A percentile compares a stretch with the other conserved stretches of the same genome.
These are phyloP conservation scores for Cladophialophora bantiana DNA, from an alignment of 2,329 filamentous ascomycete genomes.

Conservation along the genomic window DNA sequence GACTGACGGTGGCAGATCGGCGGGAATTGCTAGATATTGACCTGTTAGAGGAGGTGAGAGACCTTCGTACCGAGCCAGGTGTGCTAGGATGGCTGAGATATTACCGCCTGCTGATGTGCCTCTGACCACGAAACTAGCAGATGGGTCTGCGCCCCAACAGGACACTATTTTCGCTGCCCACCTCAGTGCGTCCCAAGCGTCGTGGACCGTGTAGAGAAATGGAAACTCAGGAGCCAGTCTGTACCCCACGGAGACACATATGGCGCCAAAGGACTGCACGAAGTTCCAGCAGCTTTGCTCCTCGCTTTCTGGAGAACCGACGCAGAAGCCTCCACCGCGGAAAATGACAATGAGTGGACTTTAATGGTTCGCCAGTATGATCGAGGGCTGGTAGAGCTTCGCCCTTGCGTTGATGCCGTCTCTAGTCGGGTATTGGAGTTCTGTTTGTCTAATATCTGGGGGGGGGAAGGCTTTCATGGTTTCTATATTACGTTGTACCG, in stretches of 20 bases:
- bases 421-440: conserved; percentile 31
- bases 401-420: conserved; percentile 36
- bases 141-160: conserved; percentile 47
- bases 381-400: conserved; percentile 31
- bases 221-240: conserved; percentile 32
- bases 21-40: conserved; percentile 53
- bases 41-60: conserved; percentile 55
- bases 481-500: not conserved
- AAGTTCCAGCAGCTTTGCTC: conserved; percentile 24
- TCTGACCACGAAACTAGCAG: conserved; percentile 56
- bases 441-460: conserved; percentile 24
- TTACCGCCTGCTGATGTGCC: conserved; percentile 56
- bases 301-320: conserved; percentile 34
- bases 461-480: conserved; percentile 14
- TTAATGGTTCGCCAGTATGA: not conserved
- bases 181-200: conserved; percentile 33
- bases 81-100: conserved; percentile 44
- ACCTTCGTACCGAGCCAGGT: conserved; percentile 44
- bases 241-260: conserved; percentile 22
- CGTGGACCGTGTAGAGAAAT: conserved; percentile 40
- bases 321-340: conserved; percentile 40
- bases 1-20: conserved; percentile 42
- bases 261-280: conserved; percentile 28
- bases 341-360: conserved; percentile 33
- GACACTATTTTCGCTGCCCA: conserved; percentile 47